Evolutionary conservation across 352 stramenopile genomes (phyloP), one percentile per base, ranked within the genome.

Genomic region (Globisporangium barbulae): DNA sequence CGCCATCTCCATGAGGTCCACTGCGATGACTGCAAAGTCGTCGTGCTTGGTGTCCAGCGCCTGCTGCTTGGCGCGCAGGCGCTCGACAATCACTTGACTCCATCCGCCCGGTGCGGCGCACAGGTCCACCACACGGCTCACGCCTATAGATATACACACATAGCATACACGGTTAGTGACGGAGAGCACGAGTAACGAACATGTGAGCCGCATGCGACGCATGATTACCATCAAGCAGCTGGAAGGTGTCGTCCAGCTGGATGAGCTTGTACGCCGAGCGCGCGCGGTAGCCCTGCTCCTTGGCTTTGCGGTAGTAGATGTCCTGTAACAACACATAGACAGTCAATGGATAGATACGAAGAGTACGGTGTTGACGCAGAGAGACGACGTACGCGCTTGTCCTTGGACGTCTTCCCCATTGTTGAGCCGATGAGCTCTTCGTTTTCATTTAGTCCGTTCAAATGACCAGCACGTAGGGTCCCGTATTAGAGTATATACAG

Each of bases 201-300:
- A 39, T 7, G 5, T 12, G 35, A 15, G 9, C 35, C 15, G 15
- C 13, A 61, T 10, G 54, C 56, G 28, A 25, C 5, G 5, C 10
- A 58, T 39, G 21, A 10, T 52, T 59, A 75, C 79, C 73, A 22
- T 83, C 59, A 42, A 99, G 95, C 0, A 99, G 73, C 50, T 97
- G 76, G 74, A 99, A 99, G 54, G 98, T 97, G 63, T 98, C 97
- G 74, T 99, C 97, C 13, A 99, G 78, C 69, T 99, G 97, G 12
- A 99, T 70, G 21, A 99, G 75, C 69, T 99, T 99, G 81, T 98
- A 99, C 5, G 98, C 98, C 39, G 93, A 99, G 44, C 98, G 88
- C 37, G 98, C 98, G 65, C 98, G 83, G 75, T 98, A 99, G 30
- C 97, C 97, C 44, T 96, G 82, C 63, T 97, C 85, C 72, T 97